Conservation (phyloP, 2,329 filamentous ascomycete genomes). For the Juglanconis oblonga region DNA sequence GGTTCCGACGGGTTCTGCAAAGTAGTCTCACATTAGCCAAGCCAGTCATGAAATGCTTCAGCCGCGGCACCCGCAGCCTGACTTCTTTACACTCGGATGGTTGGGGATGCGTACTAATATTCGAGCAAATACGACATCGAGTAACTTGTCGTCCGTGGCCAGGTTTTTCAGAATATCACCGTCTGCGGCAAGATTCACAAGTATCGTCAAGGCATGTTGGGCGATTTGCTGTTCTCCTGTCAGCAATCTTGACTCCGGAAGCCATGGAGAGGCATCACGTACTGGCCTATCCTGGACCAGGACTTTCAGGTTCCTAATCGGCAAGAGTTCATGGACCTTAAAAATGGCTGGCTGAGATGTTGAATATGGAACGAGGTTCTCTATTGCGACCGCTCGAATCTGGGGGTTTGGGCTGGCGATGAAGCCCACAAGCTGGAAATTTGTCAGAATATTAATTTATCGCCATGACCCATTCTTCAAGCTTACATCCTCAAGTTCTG, state of each 20-base stretch:
- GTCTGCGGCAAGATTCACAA: conserved; percentile 82
- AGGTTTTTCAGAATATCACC: conserved; percentile 70
- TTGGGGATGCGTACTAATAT: conserved; percentile 41
- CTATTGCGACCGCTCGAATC: conserved; percentile 79
- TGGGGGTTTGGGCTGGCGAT: conserved; percentile 89
- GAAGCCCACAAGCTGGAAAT: conserved; percentile 77
- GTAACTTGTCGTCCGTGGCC: conserved; percentile 74
- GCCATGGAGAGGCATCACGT: conserved; percentile 28
- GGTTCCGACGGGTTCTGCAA: conserved; percentile 62
- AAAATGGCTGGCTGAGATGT: conserved; percentile 73
- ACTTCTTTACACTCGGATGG: neutral
- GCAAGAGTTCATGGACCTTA: conserved; percentile 74
- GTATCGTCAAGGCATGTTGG: conserved; percentile 87
- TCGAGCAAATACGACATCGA: conserved; percentile 69
- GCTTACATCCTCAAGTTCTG: conserved; percentile 71
- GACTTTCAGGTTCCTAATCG: conserved; percentile 83
- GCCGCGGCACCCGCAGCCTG: conserved; percentile 6
- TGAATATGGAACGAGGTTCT: conserved; percentile 83
- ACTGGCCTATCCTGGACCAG: conserved; percentile 81
- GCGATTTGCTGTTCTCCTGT: conserved; percentile 66
- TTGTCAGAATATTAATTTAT: conserved; percentile 4
- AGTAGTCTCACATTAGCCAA: conserved; percentile 15
- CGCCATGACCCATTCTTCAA: neutral
- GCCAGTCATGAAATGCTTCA: neutral
- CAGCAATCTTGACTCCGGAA: neutral